These are phyloP conservation scores for Galerina sulciceps DNA, from an alignment of 768 basidiomycete genomes.

Conservation along the genomic window DNA sequence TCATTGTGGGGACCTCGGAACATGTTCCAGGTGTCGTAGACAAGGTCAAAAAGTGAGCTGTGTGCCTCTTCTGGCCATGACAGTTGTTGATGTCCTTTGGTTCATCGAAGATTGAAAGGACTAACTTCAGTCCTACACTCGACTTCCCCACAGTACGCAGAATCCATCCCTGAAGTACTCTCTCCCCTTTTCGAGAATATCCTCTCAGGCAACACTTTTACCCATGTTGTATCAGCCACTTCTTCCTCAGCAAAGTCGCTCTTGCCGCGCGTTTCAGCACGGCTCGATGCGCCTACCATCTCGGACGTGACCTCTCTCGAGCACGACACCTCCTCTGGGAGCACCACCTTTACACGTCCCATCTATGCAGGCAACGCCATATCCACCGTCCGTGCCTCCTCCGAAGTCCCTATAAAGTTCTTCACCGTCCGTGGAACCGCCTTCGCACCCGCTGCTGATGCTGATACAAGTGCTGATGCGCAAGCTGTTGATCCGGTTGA, in stretches of 20 bases:
- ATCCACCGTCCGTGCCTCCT: constrained; percentile 81
- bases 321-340: constrained; percentile 69
- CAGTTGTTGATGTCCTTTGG: constrained; percentile 12
- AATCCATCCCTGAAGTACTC: constrained; percentile 74
- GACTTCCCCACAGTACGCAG: constrained; percentile 67
- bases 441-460: constrained; percentile 68
- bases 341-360: constrained; percentile 87
- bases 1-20: constrained; percentile 71
- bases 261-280: constrained; percentile 89
- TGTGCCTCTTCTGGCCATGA: constrained; percentile 12
- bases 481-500: constrained; percentile 68
- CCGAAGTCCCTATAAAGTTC: constrained; percentile 84
- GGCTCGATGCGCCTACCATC: constrained; percentile 86
- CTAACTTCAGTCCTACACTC: constrained; percentile 72
- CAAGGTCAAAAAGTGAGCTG: constrained; percentile 75
- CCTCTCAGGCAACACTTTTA: constrained; percentile 67
- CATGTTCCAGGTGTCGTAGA: constrained; percentile 70
- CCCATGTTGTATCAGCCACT: constrained; percentile 92
- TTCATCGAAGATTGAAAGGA: constrained; percentile 60
- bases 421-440: constrained; percentile 95
- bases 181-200: constrained; percentile 84
- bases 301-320: constrained; percentile 88
- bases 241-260: constrained; percentile 92
- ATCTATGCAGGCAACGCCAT: constrained; percentile 99
- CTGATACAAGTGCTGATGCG: constrained; percentile 59